Percentiles rank a stretch among this genome's conserved stretches.
These are phyloP conservation scores for Penicilliopsis zonata DNA, from an alignment of 495 filamentous ascomycete species.

Conservation along the genomic window DNA sequence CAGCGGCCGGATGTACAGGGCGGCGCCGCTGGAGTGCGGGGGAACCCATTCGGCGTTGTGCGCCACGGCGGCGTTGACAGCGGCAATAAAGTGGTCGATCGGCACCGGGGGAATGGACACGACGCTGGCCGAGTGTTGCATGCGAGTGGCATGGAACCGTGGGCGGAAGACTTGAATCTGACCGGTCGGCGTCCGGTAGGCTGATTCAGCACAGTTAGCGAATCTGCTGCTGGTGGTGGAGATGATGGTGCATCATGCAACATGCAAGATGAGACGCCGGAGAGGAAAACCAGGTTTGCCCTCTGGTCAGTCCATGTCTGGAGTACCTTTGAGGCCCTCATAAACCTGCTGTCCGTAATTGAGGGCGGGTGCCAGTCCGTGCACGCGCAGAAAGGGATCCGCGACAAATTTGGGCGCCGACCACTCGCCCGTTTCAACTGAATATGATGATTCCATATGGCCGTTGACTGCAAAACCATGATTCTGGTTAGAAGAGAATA, in stretches of 20 bases:
- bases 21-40: conserved; percentile 68
- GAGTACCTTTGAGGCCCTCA: conserved; percentile 87
- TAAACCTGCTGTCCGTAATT: conserved; percentile 94
- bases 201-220: no score
- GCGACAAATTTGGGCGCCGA: conserved; percentile 56
- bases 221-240: neutral
- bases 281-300: no score
- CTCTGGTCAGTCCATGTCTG: no score
- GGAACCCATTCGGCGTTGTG: conserved; percentile 83
- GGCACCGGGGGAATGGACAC: conserved; percentile 72
- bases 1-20: conserved; percentile 80
- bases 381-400: conserved; percentile 69
- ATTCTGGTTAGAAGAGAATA: no score
- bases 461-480: conserved; percentile 9
- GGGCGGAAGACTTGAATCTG: conserved; percentile 73
- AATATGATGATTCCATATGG: conserved; percentile 40
- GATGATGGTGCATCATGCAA: no score
- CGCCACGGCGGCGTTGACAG: conserved; percentile 66
- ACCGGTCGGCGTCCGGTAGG: no score
- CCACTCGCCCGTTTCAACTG: conserved; percentile 54
- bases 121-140: conserved; percentile 65
- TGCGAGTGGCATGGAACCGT: conserved; percentile 63
- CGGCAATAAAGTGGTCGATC: conserved; percentile 54
- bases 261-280: conserved; percentile 48
- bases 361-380: conserved; percentile 80